A percentile compares a stretch with the other conserved stretches of the same genome.
Conservation (phyloP, 345 rosid genomes). For the Erodium maritimum region DNA sequence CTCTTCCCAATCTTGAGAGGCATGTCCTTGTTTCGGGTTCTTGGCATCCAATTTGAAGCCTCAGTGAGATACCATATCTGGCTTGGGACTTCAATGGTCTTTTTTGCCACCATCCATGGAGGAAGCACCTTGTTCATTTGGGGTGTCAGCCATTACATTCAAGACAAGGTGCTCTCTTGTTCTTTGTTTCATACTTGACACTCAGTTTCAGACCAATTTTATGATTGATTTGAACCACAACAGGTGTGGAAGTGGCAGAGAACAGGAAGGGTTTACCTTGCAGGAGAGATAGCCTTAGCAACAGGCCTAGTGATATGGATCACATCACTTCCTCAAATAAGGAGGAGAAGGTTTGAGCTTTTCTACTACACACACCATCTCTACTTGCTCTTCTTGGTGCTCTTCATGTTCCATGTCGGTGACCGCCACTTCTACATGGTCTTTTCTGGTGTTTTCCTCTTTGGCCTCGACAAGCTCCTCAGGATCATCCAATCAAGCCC, state of each 20-base stretch:
- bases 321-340: conserved; percentile 77
- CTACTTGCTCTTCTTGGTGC: conserved; percentile 47
- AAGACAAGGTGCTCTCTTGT: conserved; percentile 41
- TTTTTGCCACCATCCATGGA: conserved; percentile 66
- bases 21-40: conserved; percentile 39
- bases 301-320: conserved; percentile 62
- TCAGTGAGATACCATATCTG: conserved; percentile 70
- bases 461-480: conserved; percentile 61
- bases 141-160: conserved; percentile 56
- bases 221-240: not conserved
- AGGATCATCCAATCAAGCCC: conserved; percentile 62
- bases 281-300: conserved; percentile 53
- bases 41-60: conserved; percentile 71
- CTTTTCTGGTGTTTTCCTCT: conserved; percentile 66
- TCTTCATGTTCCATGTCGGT: conserved; percentile 78
- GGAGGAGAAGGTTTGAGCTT: conserved; percentile 59
- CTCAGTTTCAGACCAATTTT: not conserved
- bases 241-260: conserved; percentile 76
- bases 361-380: conserved; percentile 76
- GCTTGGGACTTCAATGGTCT: conserved; percentile 64
- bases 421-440: conserved; percentile 72
- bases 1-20: conserved; percentile 67
- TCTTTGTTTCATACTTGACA: not conserved
- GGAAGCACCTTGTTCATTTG: conserved; percentile 63
- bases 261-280: conserved; percentile 63